phyloP scores from a whole-genome alignment of 495 filamentous ascomycete genomes.

The Daldinia childiae region DNA sequence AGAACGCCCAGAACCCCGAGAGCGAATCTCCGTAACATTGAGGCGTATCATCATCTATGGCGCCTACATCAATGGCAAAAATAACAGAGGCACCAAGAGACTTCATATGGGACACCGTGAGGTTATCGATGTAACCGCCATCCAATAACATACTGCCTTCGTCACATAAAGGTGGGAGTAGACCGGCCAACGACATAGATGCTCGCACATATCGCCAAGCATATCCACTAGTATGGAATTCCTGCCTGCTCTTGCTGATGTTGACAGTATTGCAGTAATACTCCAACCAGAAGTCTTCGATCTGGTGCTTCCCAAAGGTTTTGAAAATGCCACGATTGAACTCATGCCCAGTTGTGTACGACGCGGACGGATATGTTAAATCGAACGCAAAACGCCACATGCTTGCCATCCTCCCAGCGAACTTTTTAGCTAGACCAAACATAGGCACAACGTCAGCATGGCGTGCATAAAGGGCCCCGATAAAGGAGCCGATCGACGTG shows the following conservation, averaged over 20 bases:
- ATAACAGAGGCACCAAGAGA: slow-evolving; percentile 90
- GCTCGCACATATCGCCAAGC: slow-evolving; percentile 96
- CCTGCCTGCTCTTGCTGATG: slow-evolving; percentile 86
- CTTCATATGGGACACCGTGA: slow-evolving; percentile 97
- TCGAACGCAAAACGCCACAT: slow-evolving; percentile 98
- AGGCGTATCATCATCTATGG: slow-evolving; percentile 87
- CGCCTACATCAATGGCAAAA: slow-evolving; percentile 94
- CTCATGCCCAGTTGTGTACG: slow-evolving; percentile 97
- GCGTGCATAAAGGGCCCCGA: slow-evolving; percentile 92
- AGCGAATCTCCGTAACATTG: slow-evolving; percentile 92
- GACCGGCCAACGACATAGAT: slow-evolving; percentile 93
- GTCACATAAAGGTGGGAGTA: slow-evolving; percentile 93
- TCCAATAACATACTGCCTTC: slow-evolving; percentile 96
- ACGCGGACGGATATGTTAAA: slow-evolving; percentile 91
- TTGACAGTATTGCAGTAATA: slow-evolving; percentile 99
- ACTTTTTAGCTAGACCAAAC: slow-evolving; percentile 96
- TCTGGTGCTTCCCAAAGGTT: slow-evolving; percentile 93
- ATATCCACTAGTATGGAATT: slow-evolving; percentile 94
- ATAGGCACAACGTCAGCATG: slow-evolving; percentile 97
- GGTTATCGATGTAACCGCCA: slow-evolving; percentile 96
- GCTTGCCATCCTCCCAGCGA: slow-evolving; percentile 94
- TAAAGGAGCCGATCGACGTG: slow-evolving; percentile 97
- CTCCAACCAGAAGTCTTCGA: slow-evolving; percentile 98
- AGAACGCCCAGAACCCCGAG: slow-evolving; percentile 91
- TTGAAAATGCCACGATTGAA: slow-evolving; percentile 99